Base-by-base conservation (phyloP, 768 basidiomycete species). In the Mycena latifolia region DNA sequence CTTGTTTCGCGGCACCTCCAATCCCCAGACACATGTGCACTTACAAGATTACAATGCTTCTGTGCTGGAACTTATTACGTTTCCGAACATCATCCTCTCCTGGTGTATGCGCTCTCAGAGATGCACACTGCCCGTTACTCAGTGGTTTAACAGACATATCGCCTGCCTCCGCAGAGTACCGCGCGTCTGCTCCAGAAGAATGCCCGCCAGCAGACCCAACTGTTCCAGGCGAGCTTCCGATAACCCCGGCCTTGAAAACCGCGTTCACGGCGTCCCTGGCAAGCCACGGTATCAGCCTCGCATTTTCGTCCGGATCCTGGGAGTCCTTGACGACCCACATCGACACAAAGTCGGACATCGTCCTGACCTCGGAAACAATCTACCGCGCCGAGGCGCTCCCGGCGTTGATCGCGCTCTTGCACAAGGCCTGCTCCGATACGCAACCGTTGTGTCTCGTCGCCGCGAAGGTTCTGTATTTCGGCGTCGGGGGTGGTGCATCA, bases 351-450 rank as follows among this genome's bases (percentile, higher is more conserved):
- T 95, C 92, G 77, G 86, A 95, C 71, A 68, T 96, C 46, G 81
- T 98, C 2, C 79, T 99, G 54, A 95, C 95, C 0, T 93, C 94
- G 27, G 97, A 99, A 79, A 99, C 97, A 43, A 94, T 99, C 24
- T 99, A 99, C 74, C 83, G 88, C 28, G 78, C 82, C 14, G 85
- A 88, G 1, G 90, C 86, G 66, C 82, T 97, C 2, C 79, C 80
- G 0, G 79, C 88, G 28, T 80, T 99, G 45, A 76, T 93, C 24
- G 71, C 77, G 37, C 75, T 92, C 22, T 72, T 93, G 75, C 77
- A 79, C 55, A 63, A 73, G 0, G 81, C 85, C 15, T 81, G 81
- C 60, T 45, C 66, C 28, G 61, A 63, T 29, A 61, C 70, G 31
- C 53, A 69, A 22, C 31, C 48, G 9, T 24, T 71, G 25, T 94